Percentiles rank a stretch among this genome's conserved stretches.
Evolutionary conservation across 1,284 basidiomycete species (phyloP).

Genomic region (Cryptococcus floricola): DNA sequence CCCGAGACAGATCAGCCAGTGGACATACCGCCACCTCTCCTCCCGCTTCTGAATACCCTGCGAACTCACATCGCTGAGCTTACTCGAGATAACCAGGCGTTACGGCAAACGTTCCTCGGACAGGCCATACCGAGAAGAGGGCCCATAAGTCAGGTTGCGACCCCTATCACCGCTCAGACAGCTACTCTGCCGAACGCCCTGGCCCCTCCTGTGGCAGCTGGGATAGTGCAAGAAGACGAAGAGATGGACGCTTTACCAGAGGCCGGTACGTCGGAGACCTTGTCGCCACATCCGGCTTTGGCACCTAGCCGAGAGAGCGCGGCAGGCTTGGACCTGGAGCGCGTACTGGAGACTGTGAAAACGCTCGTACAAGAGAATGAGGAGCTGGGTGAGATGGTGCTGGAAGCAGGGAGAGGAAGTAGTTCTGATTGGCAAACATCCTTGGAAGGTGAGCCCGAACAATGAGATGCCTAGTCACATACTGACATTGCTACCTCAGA

Average conservation of each 20-base stretch:
- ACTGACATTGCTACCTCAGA: constrained; percentile 15
- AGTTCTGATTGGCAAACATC: constrained; percentile 30
- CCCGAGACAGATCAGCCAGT: constrained; percentile 8
- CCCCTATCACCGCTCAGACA: constrained; percentile 3
- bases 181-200: constrained; percentile 1
- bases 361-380: constrained; percentile 42
- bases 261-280: neutral
- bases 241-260: constrained; percentile 1
- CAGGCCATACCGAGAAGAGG: constrained; percentile 10
- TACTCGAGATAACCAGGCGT: constrained; percentile 41
- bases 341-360: constrained; percentile 36
- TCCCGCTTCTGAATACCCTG: constrained; percentile 32
- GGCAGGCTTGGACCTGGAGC: constrained; percentile 25
- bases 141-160: constrained; percentile 8
- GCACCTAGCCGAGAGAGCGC: neutral
- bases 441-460: constrained; percentile 28
- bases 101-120: constrained; percentile 42
- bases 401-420: constrained; percentile 28
- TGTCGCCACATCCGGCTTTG: neutral
- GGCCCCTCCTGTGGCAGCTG: neutral
- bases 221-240: neutral
- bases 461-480: neutral
- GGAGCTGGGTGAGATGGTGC: constrained; percentile 44
- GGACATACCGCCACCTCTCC: constrained; percentile 27
- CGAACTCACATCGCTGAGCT: constrained; percentile 37